Evolutionary conservation across 2,329 filamentous ascomycete species (phyloP).

Genomic region (Fusarium austroafricanum): DNA sequence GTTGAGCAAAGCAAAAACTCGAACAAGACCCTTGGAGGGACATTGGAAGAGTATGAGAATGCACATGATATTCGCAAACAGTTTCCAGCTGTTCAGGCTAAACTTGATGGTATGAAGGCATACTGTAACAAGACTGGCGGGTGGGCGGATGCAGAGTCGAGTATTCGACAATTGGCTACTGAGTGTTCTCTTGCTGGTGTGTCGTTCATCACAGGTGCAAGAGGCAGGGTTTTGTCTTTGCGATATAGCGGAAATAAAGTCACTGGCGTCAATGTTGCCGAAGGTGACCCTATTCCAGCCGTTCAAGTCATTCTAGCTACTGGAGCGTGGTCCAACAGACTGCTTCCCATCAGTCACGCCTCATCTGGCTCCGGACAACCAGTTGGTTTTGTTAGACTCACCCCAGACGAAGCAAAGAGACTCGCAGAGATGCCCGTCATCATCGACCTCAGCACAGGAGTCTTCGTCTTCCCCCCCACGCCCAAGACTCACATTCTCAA

Average conservation of each 20-base stretch:
- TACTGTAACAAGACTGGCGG: constrained; percentile 48
- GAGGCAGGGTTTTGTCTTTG: constrained; percentile 47
- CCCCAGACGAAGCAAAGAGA: constrained; percentile 64
- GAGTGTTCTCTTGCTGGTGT: constrained; percentile 48
- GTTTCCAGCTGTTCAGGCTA: constrained; percentile 38
- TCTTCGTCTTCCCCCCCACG: constrained; percentile 66
- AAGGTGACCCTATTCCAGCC: constrained; percentile 61
- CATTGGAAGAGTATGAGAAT: constrained; percentile 43
- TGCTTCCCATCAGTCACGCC: constrained; percentile 70
- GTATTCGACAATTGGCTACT: constrained; percentile 43
- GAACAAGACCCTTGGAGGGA: constrained; percentile 28
- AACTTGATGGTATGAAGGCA: constrained; percentile 42
- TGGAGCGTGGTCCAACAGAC: constrained; percentile 71
- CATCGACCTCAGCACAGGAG: constrained; percentile 64
- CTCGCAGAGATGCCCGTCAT: constrained; percentile 69
- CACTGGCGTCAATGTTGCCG: constrained; percentile 42
- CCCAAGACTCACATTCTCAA: constrained; percentile 64
- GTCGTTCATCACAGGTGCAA: constrained; percentile 47
- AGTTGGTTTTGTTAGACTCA: constrained; percentile 72
- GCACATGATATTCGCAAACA: constrained; percentile 30
- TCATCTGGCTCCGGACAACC: constrained; percentile 73
- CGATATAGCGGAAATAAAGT: constrained; percentile 29
- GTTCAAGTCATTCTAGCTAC: constrained; percentile 73
- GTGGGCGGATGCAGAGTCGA: constrained; percentile 49
- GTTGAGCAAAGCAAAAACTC: constrained; percentile 35